Evolutionary conservation across 306 rosid species (phyloP).

Genomic region (Citrullus mucosospermus): DNA sequence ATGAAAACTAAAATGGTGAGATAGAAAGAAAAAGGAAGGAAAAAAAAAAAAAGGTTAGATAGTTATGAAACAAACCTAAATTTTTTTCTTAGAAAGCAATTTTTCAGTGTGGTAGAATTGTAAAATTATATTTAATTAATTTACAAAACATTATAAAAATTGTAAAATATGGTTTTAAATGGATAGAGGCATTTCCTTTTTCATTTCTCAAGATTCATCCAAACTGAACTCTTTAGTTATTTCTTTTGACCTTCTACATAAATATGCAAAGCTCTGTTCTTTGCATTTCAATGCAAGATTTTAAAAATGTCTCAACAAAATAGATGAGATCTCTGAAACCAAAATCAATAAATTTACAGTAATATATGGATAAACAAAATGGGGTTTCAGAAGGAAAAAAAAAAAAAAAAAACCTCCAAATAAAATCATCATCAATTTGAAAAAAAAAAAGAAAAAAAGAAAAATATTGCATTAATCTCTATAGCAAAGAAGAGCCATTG

Average conservation of each 20-base stretch:
- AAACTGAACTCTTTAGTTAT: neutral
- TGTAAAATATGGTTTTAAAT: too few species aligned
- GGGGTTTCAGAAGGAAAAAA: neutral
- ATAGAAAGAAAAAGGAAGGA: too few species aligned
- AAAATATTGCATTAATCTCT: slow-evolving; percentile 6
- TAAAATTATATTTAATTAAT: too few species aligned
- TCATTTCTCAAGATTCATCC: too few species aligned
- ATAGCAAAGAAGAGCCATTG: neutral
- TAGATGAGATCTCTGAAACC: neutral
- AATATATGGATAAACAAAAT: neutral
- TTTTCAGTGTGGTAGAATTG: too few species aligned
- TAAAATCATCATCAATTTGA: neutral
- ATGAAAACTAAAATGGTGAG: too few species aligned
- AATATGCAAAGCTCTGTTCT: neutral
- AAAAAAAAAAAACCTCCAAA: neutral
- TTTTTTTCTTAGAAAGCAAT: too few species aligned
- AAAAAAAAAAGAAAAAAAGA: neutral
- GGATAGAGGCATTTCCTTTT: too few species aligned
- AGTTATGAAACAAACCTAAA: too few species aligned
- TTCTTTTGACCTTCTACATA: neutral
- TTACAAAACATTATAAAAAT: too few species aligned
- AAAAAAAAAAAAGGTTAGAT: too few species aligned
- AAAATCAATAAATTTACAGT: neutral
- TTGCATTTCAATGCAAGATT: neutral
- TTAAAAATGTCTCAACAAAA: neutral